Evolutionary conservation across 495 filamentous ascomycete species (phyloP).

Genomic region (Talaromyces thailandensis): DNA sequence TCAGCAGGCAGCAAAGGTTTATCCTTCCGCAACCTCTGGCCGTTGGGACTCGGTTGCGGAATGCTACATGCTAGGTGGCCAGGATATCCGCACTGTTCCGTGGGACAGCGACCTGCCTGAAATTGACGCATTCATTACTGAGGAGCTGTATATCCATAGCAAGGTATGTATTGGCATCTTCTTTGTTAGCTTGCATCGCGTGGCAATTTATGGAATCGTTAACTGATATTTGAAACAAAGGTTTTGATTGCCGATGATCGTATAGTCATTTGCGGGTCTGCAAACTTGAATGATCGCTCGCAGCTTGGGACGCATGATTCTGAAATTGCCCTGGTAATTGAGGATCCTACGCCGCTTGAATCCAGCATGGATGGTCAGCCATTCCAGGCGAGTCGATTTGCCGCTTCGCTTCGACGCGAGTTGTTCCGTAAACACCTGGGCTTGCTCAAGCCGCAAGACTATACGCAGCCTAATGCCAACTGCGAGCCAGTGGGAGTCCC

Average conservation of each 20-base stretch:
- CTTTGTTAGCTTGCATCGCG: not conserved
- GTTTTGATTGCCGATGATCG: constrained; percentile 88
- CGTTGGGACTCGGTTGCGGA: constrained; percentile 70
- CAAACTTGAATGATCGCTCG: constrained; percentile 91
- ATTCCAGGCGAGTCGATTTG: constrained; percentile 70
- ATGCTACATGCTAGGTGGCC: constrained; percentile 78
- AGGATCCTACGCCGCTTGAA: constrained; percentile 62
- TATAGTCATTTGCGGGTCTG: constrained; percentile 81
- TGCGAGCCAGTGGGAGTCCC: constrained; percentile 65
- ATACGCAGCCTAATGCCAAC: constrained; percentile 55
- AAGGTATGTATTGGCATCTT: constrained; percentile 45
- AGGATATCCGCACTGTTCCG: constrained; percentile 65
- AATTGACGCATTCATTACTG: constrained; percentile 81
- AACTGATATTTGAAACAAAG: constrained; percentile 15
- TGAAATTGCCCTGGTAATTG: constrained; percentile 73
- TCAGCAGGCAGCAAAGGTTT: constrained; percentile 51
- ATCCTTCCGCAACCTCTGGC: constrained; percentile 27
- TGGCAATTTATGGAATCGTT: constrained; percentile 4
- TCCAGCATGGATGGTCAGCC: constrained; percentile 63
- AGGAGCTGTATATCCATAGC: constrained; percentile 90
- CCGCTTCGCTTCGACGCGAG: constrained; percentile 71
- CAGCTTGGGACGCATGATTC: constrained; percentile 83
- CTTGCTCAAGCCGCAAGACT: constrained; percentile 63
- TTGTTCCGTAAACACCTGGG: constrained; percentile 90
- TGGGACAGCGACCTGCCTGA: constrained; percentile 68